phyloP scores from a whole-genome alignment of 1,139 yeast species.

The Yamadazyma conglobata region DNA sequence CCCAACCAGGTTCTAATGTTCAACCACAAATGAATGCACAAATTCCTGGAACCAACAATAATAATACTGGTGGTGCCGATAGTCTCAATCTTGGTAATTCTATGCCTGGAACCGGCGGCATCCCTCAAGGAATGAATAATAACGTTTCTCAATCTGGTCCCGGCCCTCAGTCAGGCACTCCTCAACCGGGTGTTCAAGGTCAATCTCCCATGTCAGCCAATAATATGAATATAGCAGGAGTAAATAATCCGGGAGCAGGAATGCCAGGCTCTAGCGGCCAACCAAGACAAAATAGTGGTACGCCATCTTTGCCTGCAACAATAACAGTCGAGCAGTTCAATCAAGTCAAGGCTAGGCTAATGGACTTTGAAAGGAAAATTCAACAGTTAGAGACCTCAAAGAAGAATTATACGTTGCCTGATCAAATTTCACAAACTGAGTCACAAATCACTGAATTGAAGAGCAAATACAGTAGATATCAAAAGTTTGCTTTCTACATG shows the following conservation, averaged over 20 bases:
- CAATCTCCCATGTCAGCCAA: slow-evolving; percentile 1
- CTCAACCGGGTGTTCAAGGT: not conserved
- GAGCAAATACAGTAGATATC: slow-evolving; percentile 34
- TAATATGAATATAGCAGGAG: not conserved
- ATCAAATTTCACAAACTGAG: slow-evolving; percentile 33
- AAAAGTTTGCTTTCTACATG: slow-evolving; percentile 39
- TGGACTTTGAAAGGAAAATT: slow-evolving; percentile 42
- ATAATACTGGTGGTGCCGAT: not conserved
- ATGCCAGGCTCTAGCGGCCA: slow-evolving; percentile 1
- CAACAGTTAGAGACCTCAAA: slow-evolving; percentile 25
- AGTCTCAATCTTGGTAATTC: not conserved
- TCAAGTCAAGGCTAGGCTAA: slow-evolving; percentile 35
- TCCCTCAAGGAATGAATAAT: slow-evolving; percentile 2
- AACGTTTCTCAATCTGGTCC: not conserved
- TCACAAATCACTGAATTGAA: slow-evolving; percentile 33
- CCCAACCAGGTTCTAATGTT: slow-evolving; percentile 1
- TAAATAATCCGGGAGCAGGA: not conserved
- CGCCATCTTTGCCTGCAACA: slow-evolving; percentile 25
- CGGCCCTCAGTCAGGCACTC: not conserved
- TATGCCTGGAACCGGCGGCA: not conserved
- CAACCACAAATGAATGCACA: slow-evolving; percentile 6
- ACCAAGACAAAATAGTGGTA: slow-evolving; percentile 6
- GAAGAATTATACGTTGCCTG: slow-evolving; percentile 23
- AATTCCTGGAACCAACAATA: slow-evolving; percentile 4
- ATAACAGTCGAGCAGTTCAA: slow-evolving; percentile 42